These are phyloP conservation scores for Mallotus japonicus DNA, from an alignment of 441 rosid species.

Conservation along the genomic window DNA sequence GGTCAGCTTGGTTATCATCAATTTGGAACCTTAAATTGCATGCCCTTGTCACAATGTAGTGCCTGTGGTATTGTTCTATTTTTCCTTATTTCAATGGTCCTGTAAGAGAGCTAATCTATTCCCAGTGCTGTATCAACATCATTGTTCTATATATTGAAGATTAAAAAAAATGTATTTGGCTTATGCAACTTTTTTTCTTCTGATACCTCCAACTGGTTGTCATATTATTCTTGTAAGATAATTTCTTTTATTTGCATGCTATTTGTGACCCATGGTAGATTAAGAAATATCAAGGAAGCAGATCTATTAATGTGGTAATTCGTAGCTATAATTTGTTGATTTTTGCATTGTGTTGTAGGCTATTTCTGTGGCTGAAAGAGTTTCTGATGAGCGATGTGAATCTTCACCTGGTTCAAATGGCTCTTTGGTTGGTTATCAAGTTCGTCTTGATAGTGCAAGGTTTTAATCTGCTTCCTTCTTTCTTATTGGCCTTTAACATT, in stretches of 20 bases:
- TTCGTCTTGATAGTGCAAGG: conserved; percentile 96
- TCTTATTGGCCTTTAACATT: conserved; percentile 1
- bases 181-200: background rate
- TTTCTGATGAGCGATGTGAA: conserved; percentile 94
- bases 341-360: conserved; percentile 53
- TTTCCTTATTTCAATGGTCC: background rate
- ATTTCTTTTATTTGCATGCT: background rate
- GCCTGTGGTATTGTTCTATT: background rate
- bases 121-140: too few species aligned
- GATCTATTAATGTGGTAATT: background rate
- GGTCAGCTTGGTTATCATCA: background rate
- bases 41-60: background rate
- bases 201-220: background rate
- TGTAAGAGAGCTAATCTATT: background rate
- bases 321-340: background rate
- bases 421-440: conserved; percentile 97
- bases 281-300: background rate
- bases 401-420: conserved; percentile 76
- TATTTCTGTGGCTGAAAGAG: conserved; percentile 96
- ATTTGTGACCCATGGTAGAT: background rate
- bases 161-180: background rate
- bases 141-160: background rate
- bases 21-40: background rate
- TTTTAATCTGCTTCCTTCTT: conserved; percentile 30
- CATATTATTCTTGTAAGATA: conserved; percentile 1